These are phyloP conservation scores for Aspergillus jensenii DNA, from an alignment of 2,329 filamentous ascomycete species.

Conservation along the genomic window DNA sequence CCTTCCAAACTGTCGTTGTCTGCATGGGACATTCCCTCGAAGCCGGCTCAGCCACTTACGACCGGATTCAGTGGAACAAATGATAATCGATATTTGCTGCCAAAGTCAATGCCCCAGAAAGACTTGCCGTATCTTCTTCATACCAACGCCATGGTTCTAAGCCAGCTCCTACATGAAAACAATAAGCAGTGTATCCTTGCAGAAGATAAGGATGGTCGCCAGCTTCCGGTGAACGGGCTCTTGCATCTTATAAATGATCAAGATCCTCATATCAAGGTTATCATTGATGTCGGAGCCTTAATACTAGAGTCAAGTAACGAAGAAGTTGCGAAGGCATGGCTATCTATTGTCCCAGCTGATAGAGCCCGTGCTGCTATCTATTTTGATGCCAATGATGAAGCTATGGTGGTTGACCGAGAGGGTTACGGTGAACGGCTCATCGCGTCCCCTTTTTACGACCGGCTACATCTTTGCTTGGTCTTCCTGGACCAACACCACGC, in stretches of 20 bases:
- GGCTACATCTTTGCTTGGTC: conserved; percentile 60
- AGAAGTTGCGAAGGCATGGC: conserved; percentile 55
- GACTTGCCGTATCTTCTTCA: conserved; percentile 57
- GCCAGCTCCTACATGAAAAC: conserved; percentile 55
- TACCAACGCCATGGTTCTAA: conserved; percentile 67
- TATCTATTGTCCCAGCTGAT: conserved; percentile 30
- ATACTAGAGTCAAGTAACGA: conserved; percentile 63
- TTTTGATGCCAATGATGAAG: conserved; percentile 42
- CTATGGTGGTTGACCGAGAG: conserved; percentile 28
- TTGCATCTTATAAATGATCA: conserved; percentile 18
- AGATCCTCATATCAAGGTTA: conserved; percentile 35
- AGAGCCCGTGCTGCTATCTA: conserved; percentile 52
- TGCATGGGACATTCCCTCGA: conserved; percentile 60
- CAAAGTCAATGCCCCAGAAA: conserved; percentile 54
- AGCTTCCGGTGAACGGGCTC: conserved; percentile 20
- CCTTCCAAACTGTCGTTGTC: conserved; percentile 62
- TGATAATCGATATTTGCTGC: conserved; percentile 59
- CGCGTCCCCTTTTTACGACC: conserved; percentile 57
- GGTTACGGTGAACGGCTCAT: conserved; percentile 41
- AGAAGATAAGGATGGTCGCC: conserved; percentile 13
- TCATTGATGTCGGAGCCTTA: conserved; percentile 70
- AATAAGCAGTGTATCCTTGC: conserved; percentile 36
- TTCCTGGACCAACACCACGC: conserved; percentile 72
- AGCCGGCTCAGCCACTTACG: conserved; percentile 41
- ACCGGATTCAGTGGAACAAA: conserved; percentile 71